Conservation (phyloP, 2,329 filamentous ascomycete species). For the Amesomyces nigricolor region DNA sequence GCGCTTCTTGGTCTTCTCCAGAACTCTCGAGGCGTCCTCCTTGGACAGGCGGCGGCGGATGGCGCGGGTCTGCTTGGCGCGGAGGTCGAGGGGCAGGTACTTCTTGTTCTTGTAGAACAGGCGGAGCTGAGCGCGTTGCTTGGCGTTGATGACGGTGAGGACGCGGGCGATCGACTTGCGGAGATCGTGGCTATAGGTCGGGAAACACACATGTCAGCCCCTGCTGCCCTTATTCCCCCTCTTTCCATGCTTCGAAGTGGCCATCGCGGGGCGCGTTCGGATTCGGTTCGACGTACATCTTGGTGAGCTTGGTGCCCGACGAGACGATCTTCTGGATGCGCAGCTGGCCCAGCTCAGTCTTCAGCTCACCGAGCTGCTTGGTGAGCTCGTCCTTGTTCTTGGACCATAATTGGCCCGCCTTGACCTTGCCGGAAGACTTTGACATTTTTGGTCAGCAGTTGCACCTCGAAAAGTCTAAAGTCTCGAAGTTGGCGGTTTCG, state of each 20-base stretch:
- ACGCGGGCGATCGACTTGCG: slow-evolving; percentile 99
- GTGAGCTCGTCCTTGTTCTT: slow-evolving; percentile 99
- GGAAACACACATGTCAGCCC: slow-evolving; percentile 27
- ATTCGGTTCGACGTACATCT: slow-evolving; percentile 65
- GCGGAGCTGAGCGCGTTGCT: slow-evolving; percentile 95
- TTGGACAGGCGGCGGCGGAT: slow-evolving; percentile 92
- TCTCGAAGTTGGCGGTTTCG: slow-evolving; percentile 18
- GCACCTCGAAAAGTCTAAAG: slow-evolving; percentile 19
- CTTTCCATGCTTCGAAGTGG: neutral
- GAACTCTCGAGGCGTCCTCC: slow-evolving; percentile 77
- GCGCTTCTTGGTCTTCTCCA: slow-evolving; percentile 97
- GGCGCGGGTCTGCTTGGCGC: slow-evolving; percentile 95
- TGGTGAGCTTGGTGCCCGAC: slow-evolving; percentile 91
- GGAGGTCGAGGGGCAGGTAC: slow-evolving; percentile 97
- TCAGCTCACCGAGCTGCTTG: slow-evolving; percentile 91
- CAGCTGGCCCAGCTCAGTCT: slow-evolving; percentile 92
- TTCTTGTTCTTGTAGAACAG: slow-evolving; percentile 99
- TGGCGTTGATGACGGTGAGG: slow-evolving; percentile 99
- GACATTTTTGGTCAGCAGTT: slow-evolving; percentile 35
- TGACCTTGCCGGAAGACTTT: slow-evolving; percentile 67
- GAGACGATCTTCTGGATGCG: slow-evolving; percentile 98
- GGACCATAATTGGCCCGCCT: slow-evolving; percentile 93
- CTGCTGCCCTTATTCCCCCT: slow-evolving; percentile 1
- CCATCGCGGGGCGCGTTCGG: neutral
- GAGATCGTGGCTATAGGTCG: slow-evolving; percentile 74